Conservation (phyloP, 495 filamentous ascomycete genomes). For the Aspergillus funiculosus region DNA sequence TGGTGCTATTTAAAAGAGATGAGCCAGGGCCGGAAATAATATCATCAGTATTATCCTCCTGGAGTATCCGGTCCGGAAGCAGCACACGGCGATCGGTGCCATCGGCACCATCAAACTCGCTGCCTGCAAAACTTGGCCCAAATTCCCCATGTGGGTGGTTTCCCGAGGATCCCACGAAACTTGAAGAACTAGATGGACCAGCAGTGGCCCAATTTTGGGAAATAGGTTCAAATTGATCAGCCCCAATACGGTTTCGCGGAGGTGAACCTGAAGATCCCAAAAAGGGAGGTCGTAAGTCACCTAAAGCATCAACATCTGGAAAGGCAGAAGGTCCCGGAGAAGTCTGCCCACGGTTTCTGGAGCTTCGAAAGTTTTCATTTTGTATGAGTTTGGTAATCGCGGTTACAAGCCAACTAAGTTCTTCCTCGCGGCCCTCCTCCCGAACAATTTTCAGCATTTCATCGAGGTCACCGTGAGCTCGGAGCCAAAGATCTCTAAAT, state of each 20-base stretch:
- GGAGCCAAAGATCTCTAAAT: slow-evolving; percentile 46
- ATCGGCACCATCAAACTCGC: slow-evolving; percentile 6
- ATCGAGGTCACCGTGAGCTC: slow-evolving; percentile 52
- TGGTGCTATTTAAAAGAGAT: neutral
- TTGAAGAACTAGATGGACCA: neutral
- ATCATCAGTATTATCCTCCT: neutral
- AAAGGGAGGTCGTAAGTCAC: neutral
- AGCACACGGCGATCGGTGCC: neutral
- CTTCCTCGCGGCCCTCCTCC: slow-evolving; percentile 52
- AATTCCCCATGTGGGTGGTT: neutral
- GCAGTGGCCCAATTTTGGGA: neutral
- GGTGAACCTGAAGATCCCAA: neutral
- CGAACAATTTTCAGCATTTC: slow-evolving; percentile 57
- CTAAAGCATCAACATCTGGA: neutral
- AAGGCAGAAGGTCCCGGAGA: neutral
- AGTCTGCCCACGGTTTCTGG: slow-evolving; percentile 1
- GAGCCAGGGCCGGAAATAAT: no score
- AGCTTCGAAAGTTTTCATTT: neutral
- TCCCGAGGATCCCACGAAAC: neutral
- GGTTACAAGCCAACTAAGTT: slow-evolving; percentile 46
- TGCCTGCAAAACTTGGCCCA: neutral
- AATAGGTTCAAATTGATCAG: neutral
- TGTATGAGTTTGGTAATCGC: slow-evolving; percentile 29
- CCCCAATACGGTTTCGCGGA: neutral
- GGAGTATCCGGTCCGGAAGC: neutral